Evolutionary conservation across 345 rosid genomes (phyloP).

Genomic region (Eucalyptus brandiana): DNA sequence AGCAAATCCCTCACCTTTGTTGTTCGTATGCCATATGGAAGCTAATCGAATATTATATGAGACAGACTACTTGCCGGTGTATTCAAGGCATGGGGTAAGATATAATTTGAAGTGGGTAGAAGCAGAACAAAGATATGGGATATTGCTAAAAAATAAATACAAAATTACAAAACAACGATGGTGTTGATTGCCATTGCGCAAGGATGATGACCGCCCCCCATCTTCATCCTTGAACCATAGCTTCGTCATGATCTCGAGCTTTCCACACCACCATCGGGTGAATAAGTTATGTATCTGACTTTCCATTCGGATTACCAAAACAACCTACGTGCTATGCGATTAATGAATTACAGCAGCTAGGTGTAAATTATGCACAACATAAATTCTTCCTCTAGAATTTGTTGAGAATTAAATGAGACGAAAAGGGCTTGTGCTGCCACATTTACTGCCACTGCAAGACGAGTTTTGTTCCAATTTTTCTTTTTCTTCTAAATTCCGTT

Average conservation of each 20-base stretch:
- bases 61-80: rapidly evolving
- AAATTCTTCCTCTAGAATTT: background rate
- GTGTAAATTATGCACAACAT: background rate
- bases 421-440: background rate
- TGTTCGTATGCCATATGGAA: rapidly evolving
- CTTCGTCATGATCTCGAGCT: background rate
- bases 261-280: rapidly evolving
- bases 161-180: too few species aligned
- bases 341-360: rapidly evolving
- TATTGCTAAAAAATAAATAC: too few species aligned
- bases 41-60: rapidly evolving
- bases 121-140: rapidly evolving
- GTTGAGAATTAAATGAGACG: background rate
- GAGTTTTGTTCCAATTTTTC: background rate
- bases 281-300: rapidly evolving
- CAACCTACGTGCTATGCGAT: background rate
- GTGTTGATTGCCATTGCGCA: background rate
- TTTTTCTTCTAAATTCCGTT: background rate
- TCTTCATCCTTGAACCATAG: background rate
- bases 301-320: background rate
- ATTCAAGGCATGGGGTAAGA: background rate
- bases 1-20: rapidly evolving
- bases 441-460: background rate
- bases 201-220: background rate
- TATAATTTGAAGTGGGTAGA: background rate